phyloP scores from a whole-genome alignment of 768 basidiomycete genomes.

The Trichaptum fuscoviolaceum region DNA sequence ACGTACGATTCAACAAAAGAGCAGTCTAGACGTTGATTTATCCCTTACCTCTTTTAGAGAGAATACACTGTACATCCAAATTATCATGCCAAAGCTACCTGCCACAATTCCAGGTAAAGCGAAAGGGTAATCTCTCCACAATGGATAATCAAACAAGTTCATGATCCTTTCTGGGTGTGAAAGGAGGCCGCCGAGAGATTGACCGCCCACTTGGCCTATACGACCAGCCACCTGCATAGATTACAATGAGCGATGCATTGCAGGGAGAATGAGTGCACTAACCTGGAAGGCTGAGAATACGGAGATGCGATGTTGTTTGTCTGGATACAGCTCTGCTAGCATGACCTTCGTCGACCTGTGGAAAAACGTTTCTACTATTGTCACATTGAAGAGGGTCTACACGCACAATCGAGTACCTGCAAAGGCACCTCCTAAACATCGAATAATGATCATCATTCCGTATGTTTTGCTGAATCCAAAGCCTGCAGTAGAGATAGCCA shows the following conservation, averaged over 20 bases:
- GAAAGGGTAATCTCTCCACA: constrained; percentile 17
- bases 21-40: neutral
- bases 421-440: neutral
- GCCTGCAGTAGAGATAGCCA: constrained; percentile 7
- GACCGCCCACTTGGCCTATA: constrained; percentile 11
- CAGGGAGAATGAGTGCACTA: neutral
- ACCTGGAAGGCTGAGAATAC: neutral
- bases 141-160: constrained; percentile 9
- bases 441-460: neutral
- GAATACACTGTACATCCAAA: constrained; percentile 12
- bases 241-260: neutral
- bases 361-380: neutral
- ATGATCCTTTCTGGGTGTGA: constrained; percentile 12
- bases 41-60: constrained; percentile 18
- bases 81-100: constrained; percentile 10
- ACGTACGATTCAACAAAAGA: neutral
- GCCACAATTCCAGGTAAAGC: constrained; percentile 19
- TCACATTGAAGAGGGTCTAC: neutral
- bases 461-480: constrained; percentile 2
- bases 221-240: constrained; percentile 4
- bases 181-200: constrained; percentile 10
- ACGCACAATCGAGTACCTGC: neutral
- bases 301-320: neutral
- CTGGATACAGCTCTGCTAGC: neutral
- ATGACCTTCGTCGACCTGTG: neutral